phyloP scores from a whole-genome alignment of 371 early-diverging fungal species.

The Batkoa obscura region DNA sequence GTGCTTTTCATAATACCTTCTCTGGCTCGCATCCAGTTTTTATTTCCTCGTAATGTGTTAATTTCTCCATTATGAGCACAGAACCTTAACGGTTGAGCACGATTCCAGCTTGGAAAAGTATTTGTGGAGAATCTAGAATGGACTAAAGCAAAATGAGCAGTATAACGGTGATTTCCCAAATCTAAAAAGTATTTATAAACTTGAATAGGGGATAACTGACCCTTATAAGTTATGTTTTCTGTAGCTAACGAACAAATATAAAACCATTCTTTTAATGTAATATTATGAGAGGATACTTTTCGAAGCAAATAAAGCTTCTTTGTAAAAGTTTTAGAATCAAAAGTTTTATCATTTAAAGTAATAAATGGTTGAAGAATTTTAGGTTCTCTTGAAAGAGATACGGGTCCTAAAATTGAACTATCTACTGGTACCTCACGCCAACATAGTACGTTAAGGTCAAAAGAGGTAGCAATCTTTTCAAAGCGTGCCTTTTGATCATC shows the following conservation, averaged over 20 bases:
- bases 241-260: constrained; percentile 87
- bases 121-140: constrained; percentile 97
- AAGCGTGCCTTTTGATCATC: constrained; percentile 46
- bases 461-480: constrained; percentile 44
- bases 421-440: constrained; percentile 86
- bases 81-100: constrained; percentile 93
- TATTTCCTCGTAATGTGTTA: constrained; percentile 93
- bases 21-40: constrained; percentile 96
- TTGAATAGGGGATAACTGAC: constrained; percentile 81
- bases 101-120: constrained; percentile 96
- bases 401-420: constrained; percentile 71
- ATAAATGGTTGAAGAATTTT: constrained; percentile 86
- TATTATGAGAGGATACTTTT: constrained; percentile 69
- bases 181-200: constrained; percentile 83
- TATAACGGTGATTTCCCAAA: constrained; percentile 54
- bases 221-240: constrained; percentile 90
- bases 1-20: constrained; percentile 79
- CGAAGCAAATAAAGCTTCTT: constrained; percentile 73
- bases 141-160: constrained; percentile 83
- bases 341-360: constrained; percentile 12
- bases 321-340: constrained; percentile 58
- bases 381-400: constrained; percentile 79
- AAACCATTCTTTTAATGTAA: constrained; percentile 70
- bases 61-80: constrained; percentile 97
- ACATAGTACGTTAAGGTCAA: constrained; percentile 56